Evolutionary conservation across 805 yeast genomes (phyloP), one percentile per base, ranked within the genome.

Genomic region (Monosporozyma servazzii): DNA sequence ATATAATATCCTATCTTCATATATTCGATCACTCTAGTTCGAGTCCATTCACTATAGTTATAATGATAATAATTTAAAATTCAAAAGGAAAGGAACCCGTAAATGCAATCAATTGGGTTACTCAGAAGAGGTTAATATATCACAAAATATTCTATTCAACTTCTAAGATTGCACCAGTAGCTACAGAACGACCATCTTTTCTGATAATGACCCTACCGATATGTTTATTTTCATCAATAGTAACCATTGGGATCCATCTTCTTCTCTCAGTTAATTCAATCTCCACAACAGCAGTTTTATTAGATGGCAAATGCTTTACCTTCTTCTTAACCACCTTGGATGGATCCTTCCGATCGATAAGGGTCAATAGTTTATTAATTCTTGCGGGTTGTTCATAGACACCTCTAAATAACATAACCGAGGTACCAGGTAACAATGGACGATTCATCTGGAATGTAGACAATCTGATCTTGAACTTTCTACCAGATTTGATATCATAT

Each of bases 121-220:
- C 27, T 25, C 27, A 25, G 5, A 25, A 7, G 27, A 25, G 27
- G 27, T 25, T 5, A 25, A 25, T 5, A 5, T 7, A 25, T 25
- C 1, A 25, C 1, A 5, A 25, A 25, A 25, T 15, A 5, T 17
- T 33, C 70, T 41, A 69, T 23, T 48, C 33, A 1, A 47, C 57
- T 74, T 88, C 86, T 55, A 95, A 84, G 62, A 91, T 86, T 70
- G 87, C 86, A 70, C 99, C 99, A 66, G 93, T 91, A 55, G 98
- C 99, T 70, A 93, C 88, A 46, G 99, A 91, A 61, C 81, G 83
- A 62, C 98, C 99, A 72, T 93, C 98, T 72, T 93, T 98, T 77
- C 99, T 88, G 67, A 93, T 78, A 20, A 98, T 89, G 69, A 93
- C 88, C 72, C 98, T 84, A 60, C 98, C 97, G 60, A 93, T 76